Evolutionary conservation across 2,329 filamentous ascomycete species (phyloP).

Genomic region (Ophiognomonia clavigignenti-juglandacearum): DNA sequence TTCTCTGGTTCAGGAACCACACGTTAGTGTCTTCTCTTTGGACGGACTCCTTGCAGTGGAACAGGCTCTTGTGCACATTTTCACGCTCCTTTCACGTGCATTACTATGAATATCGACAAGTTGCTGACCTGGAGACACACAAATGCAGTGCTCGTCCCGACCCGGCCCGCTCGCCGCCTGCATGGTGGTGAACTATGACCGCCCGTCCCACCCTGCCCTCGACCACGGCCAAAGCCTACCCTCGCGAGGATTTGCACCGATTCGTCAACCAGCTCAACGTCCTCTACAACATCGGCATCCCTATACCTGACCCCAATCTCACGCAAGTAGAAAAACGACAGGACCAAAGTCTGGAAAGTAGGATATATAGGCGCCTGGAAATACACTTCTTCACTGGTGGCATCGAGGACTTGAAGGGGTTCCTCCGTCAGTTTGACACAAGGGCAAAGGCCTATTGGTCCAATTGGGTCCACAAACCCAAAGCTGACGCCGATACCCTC

Average conservation of each 20-base stretch:
- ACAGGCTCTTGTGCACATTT: too few relatives aligned
- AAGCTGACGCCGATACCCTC: conserved; percentile 15
- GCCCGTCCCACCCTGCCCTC: not conserved
- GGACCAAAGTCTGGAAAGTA: conserved; percentile 8
- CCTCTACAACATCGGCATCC: conserved; percentile 23
- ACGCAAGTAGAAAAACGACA: conserved; percentile 18
- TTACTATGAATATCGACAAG: not conserved
- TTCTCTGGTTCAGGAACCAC: too few relatives aligned
- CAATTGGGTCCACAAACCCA: conserved; percentile 21
- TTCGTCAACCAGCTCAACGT: conserved; percentile 22
- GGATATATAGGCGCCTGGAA: conserved; percentile 17
- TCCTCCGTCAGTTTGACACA: conserved; percentile 19
- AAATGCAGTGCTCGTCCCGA: not conserved
- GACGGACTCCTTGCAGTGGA: too few relatives aligned
- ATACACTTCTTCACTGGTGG: conserved; percentile 20
- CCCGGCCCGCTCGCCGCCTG: not conserved
- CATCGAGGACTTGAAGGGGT: conserved; percentile 11
- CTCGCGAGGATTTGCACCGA: conserved; percentile 3
- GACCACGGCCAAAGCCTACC: not conserved
- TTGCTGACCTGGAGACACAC: not conserved
- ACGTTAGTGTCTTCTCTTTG: too few relatives aligned
- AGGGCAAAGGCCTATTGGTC: conserved; percentile 18
- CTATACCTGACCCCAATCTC: conserved; percentile 17
- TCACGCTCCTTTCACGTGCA: too few relatives aligned
- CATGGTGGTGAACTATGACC: not conserved